phyloP scores from a whole-genome alignment of 2,329 filamentous ascomycete species.

The Cladosporium sp. region DNA sequence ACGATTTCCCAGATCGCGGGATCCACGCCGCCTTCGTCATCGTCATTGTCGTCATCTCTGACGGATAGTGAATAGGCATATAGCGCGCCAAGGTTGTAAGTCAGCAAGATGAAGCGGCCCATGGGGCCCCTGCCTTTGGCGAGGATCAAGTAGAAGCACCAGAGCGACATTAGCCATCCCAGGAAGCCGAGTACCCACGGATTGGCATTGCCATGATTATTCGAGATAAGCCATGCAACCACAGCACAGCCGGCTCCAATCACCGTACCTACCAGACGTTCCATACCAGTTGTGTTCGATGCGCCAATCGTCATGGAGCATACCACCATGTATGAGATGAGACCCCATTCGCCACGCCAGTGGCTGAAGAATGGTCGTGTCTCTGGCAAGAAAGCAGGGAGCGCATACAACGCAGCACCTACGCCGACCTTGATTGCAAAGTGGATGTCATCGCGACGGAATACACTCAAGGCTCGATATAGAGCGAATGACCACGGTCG shows the following conservation, averaged over 20 bases:
- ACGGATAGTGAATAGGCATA: constrained; percentile 90
- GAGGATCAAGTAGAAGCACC: constrained; percentile 86
- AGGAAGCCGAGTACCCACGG: constrained; percentile 71
- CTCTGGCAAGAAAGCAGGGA: constrained; percentile 76
- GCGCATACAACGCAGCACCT: constrained; percentile 81
- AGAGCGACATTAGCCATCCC: constrained; percentile 71
- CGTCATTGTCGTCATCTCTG: constrained; percentile 71
- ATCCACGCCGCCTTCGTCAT: constrained; percentile 77
- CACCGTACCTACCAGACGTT: constrained; percentile 81
- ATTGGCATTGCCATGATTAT: constrained; percentile 54
- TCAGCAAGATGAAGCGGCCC: constrained; percentile 88
- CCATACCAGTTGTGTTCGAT: constrained; percentile 84
- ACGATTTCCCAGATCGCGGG: constrained; percentile 86
- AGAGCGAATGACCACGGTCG: constrained; percentile 42
- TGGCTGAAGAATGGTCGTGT: constrained; percentile 77
- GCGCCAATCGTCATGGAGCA: constrained; percentile 97
- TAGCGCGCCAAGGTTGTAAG: constrained; percentile 90
- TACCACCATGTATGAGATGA: constrained; percentile 96
- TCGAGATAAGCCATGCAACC: constrained; percentile 69
- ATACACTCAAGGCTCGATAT: constrained; percentile 52
- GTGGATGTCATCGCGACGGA: constrained; percentile 62
- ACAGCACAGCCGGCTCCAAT: constrained; percentile 74
- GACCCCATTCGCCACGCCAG: constrained; percentile 95
- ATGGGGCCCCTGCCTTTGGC: constrained; percentile 80
- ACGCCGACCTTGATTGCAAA: constrained; percentile 93